These are phyloP conservation scores for Thymus quinquecostatus DNA, from an alignment of 257 asterid genomes.

Conservation along the genomic window DNA sequence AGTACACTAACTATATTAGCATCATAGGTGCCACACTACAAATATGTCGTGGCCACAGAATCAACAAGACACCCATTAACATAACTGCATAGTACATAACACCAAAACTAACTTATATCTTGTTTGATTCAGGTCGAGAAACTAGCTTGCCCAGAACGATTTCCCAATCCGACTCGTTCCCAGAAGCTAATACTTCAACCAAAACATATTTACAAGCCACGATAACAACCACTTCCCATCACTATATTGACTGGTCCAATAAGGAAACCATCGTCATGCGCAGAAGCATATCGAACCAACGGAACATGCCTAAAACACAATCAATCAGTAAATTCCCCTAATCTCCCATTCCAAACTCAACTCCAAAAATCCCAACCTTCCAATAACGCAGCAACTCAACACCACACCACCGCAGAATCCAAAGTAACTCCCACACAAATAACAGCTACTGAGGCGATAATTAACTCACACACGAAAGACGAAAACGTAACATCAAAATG, in stretches of 20 bases:
- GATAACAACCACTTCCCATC: constrained; percentile 16
- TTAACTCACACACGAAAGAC: neutral
- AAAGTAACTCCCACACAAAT: constrained; percentile 6
- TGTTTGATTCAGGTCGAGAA: neutral
- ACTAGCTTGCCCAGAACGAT: neutral
- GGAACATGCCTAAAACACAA: neutral
- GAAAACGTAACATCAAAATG: neutral
- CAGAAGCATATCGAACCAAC: neutral
- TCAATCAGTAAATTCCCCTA: neutral
- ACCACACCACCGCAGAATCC: constrained; percentile 13
- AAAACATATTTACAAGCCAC: constrained; percentile 5
- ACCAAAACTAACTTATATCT: neutral
- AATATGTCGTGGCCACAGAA: neutral
- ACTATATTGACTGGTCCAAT: constrained; percentile 6
- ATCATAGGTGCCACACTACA: neutral
- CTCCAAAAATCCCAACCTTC: constrained; percentile 3
- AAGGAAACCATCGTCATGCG: neutral
- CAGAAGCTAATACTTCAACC: neutral
- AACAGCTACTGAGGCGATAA: neutral
- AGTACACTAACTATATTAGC: neutral
- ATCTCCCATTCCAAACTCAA: constrained; percentile 28
- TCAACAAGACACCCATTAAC: constrained; percentile 7
- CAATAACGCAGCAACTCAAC: constrained; percentile 17
- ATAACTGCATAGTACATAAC: neutral
- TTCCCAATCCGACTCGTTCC: constrained; percentile 2